Base-by-base conservation (phyloP, 805 yeast genomes). In the Yarrowia sp. region DNA sequence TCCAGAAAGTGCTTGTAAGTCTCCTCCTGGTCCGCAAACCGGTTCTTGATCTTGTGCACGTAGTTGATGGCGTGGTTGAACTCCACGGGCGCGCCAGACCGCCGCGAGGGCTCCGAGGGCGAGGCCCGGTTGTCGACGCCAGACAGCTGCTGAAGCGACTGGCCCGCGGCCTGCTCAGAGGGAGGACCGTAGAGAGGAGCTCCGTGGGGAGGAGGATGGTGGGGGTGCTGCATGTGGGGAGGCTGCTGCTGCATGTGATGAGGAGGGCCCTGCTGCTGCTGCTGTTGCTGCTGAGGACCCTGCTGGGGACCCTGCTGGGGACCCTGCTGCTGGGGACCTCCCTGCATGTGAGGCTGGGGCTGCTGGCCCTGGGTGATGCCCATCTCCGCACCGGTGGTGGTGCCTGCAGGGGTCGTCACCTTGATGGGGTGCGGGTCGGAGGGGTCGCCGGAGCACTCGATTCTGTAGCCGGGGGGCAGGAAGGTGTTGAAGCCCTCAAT, bases 401-500 rank as follows among this genome's bases (percentile, higher is more conserved):
- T 86, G 1, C 98, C 98, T 76, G 88, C 82, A 2, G 99, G 99
- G 0, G 99, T 94, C 1, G 97, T 90, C 14, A 94, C 98, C 63
- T 91, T 82, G 65, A 94, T 91, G 19, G 97, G 96, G 67, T 88
- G 86, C 14, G 96, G 96, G 71, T 93, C 97, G 38, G 87, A 78
- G 7, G 97, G 94, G 71, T 90, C 94, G 62, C 80, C 72, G 0
- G 97, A 88, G 75, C 98, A 94, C 73, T 90, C 96, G 66, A 94
- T 92, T 65, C 87, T 70, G 75, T 91, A 94, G 2, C 99, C 99
- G 21, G 96, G 97, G 1, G 99, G 99, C 67, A 94, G 79, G 72
- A 94, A 94, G 1, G 99, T 93, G 76, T 94, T 94, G 76, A 94
- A 96, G 0, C 99, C 99, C 75, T 94, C 98, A 65, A 94, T 93